Evolutionary conservation across 2,329 filamentous ascomycete species (phyloP), one percentile per base, ranked within the genome.

Genomic region (Drechslerella coelobrocha): DNA sequence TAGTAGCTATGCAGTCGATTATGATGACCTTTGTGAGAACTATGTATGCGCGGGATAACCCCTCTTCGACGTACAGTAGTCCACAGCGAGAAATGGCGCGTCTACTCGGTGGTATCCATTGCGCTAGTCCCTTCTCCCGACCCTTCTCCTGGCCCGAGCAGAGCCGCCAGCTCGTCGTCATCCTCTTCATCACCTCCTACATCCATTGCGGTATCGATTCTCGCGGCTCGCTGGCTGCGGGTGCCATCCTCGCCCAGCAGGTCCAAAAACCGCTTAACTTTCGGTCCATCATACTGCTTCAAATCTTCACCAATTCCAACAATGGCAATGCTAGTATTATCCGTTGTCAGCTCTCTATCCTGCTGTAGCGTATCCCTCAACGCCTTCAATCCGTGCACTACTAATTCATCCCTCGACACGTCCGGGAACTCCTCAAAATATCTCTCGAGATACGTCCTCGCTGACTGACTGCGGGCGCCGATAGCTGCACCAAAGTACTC

Each of bases 401-500:
- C 88, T 77, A 99, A 83, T 80, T 96, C 90, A 78, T 97, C 93
- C 76, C 90, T 84, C 73, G 84, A 86, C 78, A 87, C 88, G 74
- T 85, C 84, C 76, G 86, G 85, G 79, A 99, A 97, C 75, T 87
- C 82, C 73, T 96, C 92, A 72, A 97, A 81, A 81, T 97, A 90
- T 78, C 91, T 86, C 85, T 99, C 94, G 61, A 99, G 83, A 81
- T 99, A 99, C 73, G 94, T 99, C 78, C 94, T 84, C 23, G 94
- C 94, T 91, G 97, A 97, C 83, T 99, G 94, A 79, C 89, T 94
- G 76, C 94, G 85, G 51, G 94, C 94, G 57, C 94, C 94, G 79
- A 99, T 99, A 68, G 92, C 93, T 78, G 93, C 97, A 23, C 94
- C 94, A 53, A 90, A 80, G 91, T 97, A 97, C 85, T 99, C 94